Base-by-base conservation (phyloP, 2,329 filamentous ascomycete genomes). In the Cordyceps javanica region DNA sequence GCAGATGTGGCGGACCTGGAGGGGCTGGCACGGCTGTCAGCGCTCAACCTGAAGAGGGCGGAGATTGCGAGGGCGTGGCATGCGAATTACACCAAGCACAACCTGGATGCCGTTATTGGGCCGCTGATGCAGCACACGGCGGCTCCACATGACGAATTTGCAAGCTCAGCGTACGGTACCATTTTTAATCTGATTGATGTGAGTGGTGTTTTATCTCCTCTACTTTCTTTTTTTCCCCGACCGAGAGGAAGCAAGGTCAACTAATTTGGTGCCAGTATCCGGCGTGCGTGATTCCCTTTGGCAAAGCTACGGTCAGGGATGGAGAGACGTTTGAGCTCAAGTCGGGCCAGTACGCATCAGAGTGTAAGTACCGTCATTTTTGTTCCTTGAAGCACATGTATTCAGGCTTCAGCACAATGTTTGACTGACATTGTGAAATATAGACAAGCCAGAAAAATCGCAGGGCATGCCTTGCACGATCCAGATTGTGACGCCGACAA, bases 141-240 rank as follows among this genome's bases (percentile, higher is more conserved):
- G 0, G 74, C 78, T 0, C 69, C 68, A 19, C 78, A 83, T 63
- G 81, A 84, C 64, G 73, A 69, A 0, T 83, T 77, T 65, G 74
- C 77, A 0, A 28, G 71, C 0, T 69, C 75, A 1, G 66, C 72
- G 0, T 81, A 79, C 54, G 82, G 81, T 0, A 64, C 75, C 19
- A 60, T 82, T 30, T 74, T 74, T 65, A 85, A 83, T 59, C 23
- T 82, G 9, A 62, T 83, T 5, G 77, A 83, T 65, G 78, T 77
- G 62, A 68, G 76, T 69, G n/a, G 7, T 32, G 6, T 45, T 46
- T 1, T 11, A n/a, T n/a, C n/a, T n/a, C n/a, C n/a, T n/a, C n/a
- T n/a, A n/a, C 3, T 13, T 16, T n/a, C 19, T 8, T 7, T 11
- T 26, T 16, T n/a, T 1, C 11, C 10, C 14, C 3, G 16, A 21